Evolutionary conservation across 441 rosid genomes (phyloP), one percentile per base, ranked within the genome.

Genomic region (Brassica balearica): DNA sequence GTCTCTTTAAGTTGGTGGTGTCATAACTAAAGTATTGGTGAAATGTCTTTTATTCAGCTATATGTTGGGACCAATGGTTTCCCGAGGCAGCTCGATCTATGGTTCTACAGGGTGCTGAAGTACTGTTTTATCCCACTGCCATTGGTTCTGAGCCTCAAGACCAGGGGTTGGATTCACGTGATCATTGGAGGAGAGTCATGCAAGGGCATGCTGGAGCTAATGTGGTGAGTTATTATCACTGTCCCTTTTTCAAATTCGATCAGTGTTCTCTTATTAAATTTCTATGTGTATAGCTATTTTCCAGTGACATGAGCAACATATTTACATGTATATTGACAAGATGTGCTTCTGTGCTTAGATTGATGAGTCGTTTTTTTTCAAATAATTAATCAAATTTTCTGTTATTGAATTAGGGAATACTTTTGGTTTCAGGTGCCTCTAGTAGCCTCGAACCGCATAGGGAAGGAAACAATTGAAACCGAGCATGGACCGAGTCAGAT

Each of bases 141-240:
- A 93, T 93, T 78, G 99, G 98, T 58, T 89, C 97, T 80, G 98
- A 92, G 84, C 97, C 98, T 75, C 98, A 95, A 85, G 96, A 93
- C 82, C 84, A 68, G 20, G 98, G 94, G 70, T 89, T 93, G 72
- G 96, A 93, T 89, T 95, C 98, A 6, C 64, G 87, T 82, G 96
- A 91, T 76, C 99, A 92, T 76, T 95, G 94, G 99, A 91, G 65
- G 81, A 84, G 95, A 75, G 99, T 91, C 70, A 91, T 92, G 98
- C 99, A 95, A 83, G 96, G 99, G 25, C 97, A 95, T 88, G 95
- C 99, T 70, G 99, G 96, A 68, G 96, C 99, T 72, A 93, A 93
- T 80, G 63, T 95, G 93, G 96, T 95, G 85, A 79, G 84, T 74
- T 72, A 58, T 55, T 71, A 1, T 53, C 58, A 53, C 9, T 53